These are phyloP conservation scores for Tanacetum coccineum DNA, from an alignment of 129 eudicot genomes.

Conservation along the genomic window DNA sequence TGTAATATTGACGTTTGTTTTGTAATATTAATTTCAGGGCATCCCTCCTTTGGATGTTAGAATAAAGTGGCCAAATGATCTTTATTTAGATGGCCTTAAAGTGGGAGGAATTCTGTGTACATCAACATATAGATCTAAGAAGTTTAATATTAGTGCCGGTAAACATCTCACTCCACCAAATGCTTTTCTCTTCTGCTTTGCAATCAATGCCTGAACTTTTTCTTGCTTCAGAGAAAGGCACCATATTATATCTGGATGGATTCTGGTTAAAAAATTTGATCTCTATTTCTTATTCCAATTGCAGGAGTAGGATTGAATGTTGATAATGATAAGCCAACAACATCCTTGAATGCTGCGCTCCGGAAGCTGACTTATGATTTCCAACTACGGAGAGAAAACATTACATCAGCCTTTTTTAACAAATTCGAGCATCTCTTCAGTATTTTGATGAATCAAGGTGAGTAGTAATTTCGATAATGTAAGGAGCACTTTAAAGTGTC, in stretches of 20 bases:
- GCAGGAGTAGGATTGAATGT: not conserved
- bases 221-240: no score
- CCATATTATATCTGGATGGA: not conserved
- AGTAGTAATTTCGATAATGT: slow-evolving; percentile 15
- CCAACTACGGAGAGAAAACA: no score
- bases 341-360: no score
- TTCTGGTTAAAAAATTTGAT: slow-evolving; percentile 18
- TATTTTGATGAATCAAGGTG: slow-evolving; percentile 62
- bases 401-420: slow-evolving; percentile 47
- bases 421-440: slow-evolving; percentile 68
- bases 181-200: not conserved
- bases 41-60: no score
- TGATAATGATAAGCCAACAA: no score
- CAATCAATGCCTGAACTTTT: no score
- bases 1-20: slow-evolving; percentile 18
- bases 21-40: slow-evolving; percentile 6
- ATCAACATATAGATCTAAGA: no score
- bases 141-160: no score
- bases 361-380: no score
- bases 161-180: not conserved
- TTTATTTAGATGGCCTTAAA: no score
- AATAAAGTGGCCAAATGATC: no score
- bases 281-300: not conserved
- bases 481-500: not conserved
- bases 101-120: slow-evolving; percentile 11